Conservation (phyloP, 2,329 filamentous ascomycete species). For the Sclerotinia subarctica region DNA sequence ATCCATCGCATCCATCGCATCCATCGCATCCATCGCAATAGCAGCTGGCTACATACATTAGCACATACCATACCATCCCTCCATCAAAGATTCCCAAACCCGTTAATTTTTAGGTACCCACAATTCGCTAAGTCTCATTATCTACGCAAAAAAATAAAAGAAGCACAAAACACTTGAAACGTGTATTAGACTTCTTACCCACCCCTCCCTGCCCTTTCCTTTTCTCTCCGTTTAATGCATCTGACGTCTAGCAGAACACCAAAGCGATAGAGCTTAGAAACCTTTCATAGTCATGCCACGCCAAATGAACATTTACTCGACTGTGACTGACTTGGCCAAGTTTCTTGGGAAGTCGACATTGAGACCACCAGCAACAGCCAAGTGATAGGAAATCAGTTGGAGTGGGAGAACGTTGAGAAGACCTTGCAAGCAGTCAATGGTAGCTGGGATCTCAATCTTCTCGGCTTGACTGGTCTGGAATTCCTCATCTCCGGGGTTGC, state of each 20-base stretch:
- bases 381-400: conserved; percentile 98
- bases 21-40: conserved; percentile 5
- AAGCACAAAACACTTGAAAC: conserved; percentile 4
- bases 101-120: conserved; percentile 6
- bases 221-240: background rate
- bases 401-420: conserved; percentile 96
- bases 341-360: conserved; percentile 99
- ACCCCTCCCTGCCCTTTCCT: background rate
- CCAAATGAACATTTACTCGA: conserved; percentile 65
- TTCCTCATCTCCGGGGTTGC: conserved; percentile 85
- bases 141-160: conserved; percentile 15
- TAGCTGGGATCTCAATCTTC: conserved; percentile 96
- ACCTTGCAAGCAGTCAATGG: conserved; percentile 92
- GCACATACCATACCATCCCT: background rate
- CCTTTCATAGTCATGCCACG: conserved; percentile 7
- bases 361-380: conserved; percentile 90
- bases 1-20: background rate
- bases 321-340: conserved; percentile 97
- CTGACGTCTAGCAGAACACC: conserved; percentile 14
- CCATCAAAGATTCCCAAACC: conserved; percentile 12
- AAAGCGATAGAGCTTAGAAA: conserved; percentile 26
- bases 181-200: background rate
- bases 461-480: conserved; percentile 86
- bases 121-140: conserved; percentile 15
- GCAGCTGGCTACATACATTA: conserved; percentile 4